Base-by-base conservation (phyloP, 306 rosid species). In the Quercus wislizeni region DNA sequence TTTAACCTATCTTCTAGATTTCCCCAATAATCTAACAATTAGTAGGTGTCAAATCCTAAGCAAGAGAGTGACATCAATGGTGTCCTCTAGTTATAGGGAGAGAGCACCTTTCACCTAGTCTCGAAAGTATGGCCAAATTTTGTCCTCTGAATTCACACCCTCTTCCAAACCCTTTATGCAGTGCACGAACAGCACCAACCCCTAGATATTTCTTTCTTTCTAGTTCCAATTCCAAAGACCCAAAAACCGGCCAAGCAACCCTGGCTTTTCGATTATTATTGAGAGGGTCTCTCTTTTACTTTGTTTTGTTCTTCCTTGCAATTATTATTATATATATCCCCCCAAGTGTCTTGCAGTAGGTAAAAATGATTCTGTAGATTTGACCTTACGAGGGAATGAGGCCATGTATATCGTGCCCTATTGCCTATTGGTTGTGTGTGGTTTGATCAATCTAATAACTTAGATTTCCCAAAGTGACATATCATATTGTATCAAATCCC, bases 361-460 rank as follows among this genome's bases (percentile, higher is more conserved):
- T 27, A 21, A 58, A 17, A 17, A 52, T 74, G 73, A 62, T 33
- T 46, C n/a, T 10, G 75, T 28, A 68, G 83, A 83, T 77, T 85
- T 80, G 83, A 83, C 81, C 85, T 49, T 80, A 78, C 87, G 59
- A 71, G 55, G 51, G 62, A 78, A 15, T 43, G 4, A 71, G 71
- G 78, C 71, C 52, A 23, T 17, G 46, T 38, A 14, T 74, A 57
- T 21, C 56, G 82, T 70, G 55, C 69, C 33, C 65, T 75, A 73
- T 75, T 84, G 87, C 33, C 65, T 75, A 73, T 75, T 84, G 87
- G 41, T 71, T 76, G 81, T 75, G 55, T 25, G 54, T 69, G 59
- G 9, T 74, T 35, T 28, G 72, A 71, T 25, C 30, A 72, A 56
- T 73, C 76, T 25, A 1, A 27, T 80, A 65, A 58, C 19, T 46